phyloP scores from a whole-genome alignment of 345 rosid genomes.

The Linum tenue region DNA sequence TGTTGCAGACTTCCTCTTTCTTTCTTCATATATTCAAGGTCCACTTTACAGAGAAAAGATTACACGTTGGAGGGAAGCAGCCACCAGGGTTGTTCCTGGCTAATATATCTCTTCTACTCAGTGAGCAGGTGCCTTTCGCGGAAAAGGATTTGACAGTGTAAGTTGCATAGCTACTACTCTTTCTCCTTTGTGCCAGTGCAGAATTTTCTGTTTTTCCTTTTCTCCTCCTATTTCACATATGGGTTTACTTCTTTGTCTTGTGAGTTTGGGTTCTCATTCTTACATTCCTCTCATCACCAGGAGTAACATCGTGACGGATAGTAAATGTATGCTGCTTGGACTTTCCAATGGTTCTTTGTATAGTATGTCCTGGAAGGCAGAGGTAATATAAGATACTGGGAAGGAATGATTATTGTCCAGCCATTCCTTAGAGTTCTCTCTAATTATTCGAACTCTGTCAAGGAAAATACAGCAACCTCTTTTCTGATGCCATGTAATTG shows the following conservation, averaged over 20 bases:
- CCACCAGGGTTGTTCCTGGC: slow-evolving; percentile 61
- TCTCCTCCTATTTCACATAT: neutral
- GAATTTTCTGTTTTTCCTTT: neutral
- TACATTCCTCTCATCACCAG: slow-evolving; percentile 26
- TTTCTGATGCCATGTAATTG: slow-evolving; percentile 3
- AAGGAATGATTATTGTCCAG: slow-evolving; percentile 2
- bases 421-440: neutral
- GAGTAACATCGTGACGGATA: slow-evolving; percentile 82
- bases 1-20: slow-evolving; percentile 78
- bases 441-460: neutral
- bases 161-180: slow-evolving; percentile 24
- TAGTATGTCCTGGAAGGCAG: slow-evolving; percentile 92
- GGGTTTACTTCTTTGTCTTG: neutral
- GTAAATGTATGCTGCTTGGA: slow-evolving; percentile 71
- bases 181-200: neutral
- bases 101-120: slow-evolving; percentile 52
- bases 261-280: slow-evolving; percentile 6
- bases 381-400: slow-evolving; percentile 44
- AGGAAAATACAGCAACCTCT: slow-evolving; percentile 2
- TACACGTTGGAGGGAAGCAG: slow-evolving; percentile 67
- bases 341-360: slow-evolving; percentile 79
- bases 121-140: slow-evolving; percentile 82
- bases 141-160: slow-evolving; percentile 63
- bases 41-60: slow-evolving; percentile 57
- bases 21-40: slow-evolving; percentile 81